Evolutionary conservation across 306 rosid species (phyloP).

Genomic region (Pueraria montana): DNA sequence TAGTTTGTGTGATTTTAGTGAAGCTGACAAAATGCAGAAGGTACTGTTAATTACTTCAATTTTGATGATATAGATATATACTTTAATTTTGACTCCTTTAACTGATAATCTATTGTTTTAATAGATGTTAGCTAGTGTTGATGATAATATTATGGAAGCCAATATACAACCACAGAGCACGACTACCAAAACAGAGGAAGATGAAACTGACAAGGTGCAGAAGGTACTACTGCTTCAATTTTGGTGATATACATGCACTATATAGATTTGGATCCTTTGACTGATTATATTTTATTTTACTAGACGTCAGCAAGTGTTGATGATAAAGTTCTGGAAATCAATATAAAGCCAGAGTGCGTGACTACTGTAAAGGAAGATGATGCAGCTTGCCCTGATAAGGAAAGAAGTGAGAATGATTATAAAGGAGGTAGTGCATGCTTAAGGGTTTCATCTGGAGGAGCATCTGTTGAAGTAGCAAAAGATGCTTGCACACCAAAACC

Average conservation of each 20-base stretch:
- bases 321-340: too few species aligned
- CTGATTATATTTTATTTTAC: slow-evolving; percentile 39
- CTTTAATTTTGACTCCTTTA: neutral
- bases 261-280: neutral
- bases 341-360: slow-evolving; percentile 40
- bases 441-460: too few species aligned
- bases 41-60: slow-evolving; percentile 45
- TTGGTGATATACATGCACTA: neutral
- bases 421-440: too few species aligned
- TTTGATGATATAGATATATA: neutral
- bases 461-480: too few species aligned
- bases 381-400: slow-evolving; percentile 25
- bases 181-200: slow-evolving; percentile 41
- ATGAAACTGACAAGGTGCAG: slow-evolving; percentile 67
- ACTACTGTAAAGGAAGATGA: slow-evolving; percentile 47
- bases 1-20: slow-evolving; percentile 81
- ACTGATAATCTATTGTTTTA: slow-evolving; percentile 38
- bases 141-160: slow-evolving; percentile 41
- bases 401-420: too few species aligned
- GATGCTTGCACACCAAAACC: too few species aligned
- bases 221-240: slow-evolving; percentile 56
- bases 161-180: slow-evolving; percentile 46
- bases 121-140: slow-evolving; percentile 62
- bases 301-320: slow-evolving; percentile 66
- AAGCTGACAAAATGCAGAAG: slow-evolving; percentile 74